Evolutionary conservation across 202 grass and related monocot genomes (phyloP).

Genomic region (Brachypodium distachyon): DNA sequence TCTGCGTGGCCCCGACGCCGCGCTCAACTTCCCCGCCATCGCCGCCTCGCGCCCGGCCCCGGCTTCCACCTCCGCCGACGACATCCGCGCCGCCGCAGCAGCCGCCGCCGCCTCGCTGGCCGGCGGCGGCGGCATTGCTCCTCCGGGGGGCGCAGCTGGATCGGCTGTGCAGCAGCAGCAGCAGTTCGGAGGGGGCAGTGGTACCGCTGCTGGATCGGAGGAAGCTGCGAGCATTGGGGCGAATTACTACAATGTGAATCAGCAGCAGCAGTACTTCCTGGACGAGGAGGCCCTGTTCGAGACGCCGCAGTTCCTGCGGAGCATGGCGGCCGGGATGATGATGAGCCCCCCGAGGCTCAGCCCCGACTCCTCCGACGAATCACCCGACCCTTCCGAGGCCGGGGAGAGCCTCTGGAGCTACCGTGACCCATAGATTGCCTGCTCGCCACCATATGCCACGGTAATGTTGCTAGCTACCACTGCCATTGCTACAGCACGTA

Average conservation of each 20-base stretch:
- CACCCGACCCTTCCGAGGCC: conserved; percentile 27
- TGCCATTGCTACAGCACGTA: background rate
- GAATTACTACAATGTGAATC: too few species aligned
- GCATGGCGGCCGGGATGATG: conserved; percentile 95
- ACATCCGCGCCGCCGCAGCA: conserved; percentile 66
- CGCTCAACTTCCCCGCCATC: conserved; percentile 66
- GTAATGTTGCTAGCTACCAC: background rate
- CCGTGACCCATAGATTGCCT: conserved; percentile 22
- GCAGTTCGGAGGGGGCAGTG: background rate
- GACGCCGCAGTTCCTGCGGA: conserved; percentile 64
- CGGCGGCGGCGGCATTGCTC: background rate
- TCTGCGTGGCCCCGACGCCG: conserved; percentile 58
- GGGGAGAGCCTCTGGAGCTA: conserved; percentile 77
- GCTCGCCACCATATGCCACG: background rate
- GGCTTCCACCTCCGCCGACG: conserved; percentile 47
- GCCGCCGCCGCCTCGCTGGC: conserved; percentile 27
- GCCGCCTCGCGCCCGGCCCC: conserved; percentile 42
- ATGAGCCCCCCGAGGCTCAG: conserved; percentile 76
- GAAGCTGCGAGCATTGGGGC: background rate
- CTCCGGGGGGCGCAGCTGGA: background rate
- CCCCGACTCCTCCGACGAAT: conserved; percentile 35
- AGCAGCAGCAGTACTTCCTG: conserved; percentile 46
- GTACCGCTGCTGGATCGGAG: background rate
- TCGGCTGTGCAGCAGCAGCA: background rate
- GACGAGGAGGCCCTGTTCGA: conserved; percentile 86